Conservation (phyloP, 1,284 basidiomycete genomes). For the Ustilago nuda region DNA sequence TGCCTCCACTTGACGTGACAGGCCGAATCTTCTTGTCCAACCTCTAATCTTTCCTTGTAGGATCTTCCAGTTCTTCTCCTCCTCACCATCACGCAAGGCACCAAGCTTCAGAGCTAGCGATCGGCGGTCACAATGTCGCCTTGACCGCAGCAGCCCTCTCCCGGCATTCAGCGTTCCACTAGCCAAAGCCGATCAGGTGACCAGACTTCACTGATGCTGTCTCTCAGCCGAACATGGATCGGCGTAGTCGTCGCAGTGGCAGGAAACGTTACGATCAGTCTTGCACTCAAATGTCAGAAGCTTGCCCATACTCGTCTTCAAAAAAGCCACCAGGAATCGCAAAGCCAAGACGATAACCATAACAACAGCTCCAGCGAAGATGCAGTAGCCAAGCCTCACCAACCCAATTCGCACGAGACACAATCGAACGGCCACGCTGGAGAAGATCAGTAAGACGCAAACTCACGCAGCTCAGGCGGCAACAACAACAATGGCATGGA, state of each 20-base stretch:
- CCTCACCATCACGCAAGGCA: background rate
- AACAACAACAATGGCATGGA: constrained; percentile 32
- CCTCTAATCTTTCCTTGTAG: background rate
- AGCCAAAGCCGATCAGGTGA: background rate
- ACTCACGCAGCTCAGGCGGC: background rate
- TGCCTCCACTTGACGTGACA: background rate
- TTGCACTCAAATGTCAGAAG: constrained; percentile 84
- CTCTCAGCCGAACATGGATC: constrained; percentile 70
- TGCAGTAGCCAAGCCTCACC: background rate
- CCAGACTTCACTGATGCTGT: constrained; percentile 10
- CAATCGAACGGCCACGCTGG: background rate
- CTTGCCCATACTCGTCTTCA: constrained; percentile 83
- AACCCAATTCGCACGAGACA: background rate
- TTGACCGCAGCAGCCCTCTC: background rate
- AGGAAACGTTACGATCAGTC: constrained; percentile 88
- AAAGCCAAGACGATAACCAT: constrained; percentile 42
- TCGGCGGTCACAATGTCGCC: background rate
- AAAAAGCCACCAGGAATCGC: constrained; percentile 15
- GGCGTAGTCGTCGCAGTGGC: constrained; percentile 85
- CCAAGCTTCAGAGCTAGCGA: background rate
- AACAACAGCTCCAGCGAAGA: background rate
- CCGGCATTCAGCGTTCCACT: background rate
- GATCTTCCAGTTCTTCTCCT: background rate
- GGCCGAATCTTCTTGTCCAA: background rate
- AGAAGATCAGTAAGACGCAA: background rate